These are phyloP conservation scores for Fusarium sp. DNA, from an alignment of 2,329 filamentous ascomycete species.

Conservation along the genomic window DNA sequence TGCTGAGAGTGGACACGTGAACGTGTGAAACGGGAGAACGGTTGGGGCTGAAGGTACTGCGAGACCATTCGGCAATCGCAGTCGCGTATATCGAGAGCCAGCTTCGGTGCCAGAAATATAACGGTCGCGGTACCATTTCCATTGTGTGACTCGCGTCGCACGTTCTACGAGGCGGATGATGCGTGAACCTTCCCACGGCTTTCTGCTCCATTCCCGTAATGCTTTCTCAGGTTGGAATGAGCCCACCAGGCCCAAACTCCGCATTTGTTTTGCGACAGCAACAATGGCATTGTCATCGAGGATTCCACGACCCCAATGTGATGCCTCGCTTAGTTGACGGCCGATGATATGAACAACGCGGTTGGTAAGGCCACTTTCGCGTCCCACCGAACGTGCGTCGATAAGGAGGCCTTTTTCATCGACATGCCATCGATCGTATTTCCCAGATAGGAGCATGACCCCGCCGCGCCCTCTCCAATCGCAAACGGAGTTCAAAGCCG, in stretches of 20 bases:
- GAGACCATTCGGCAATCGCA: constrained; percentile 80
- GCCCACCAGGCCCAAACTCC: constrained; percentile 55
- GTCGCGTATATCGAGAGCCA: constrained; percentile 75
- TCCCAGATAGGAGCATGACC: constrained; percentile 80
- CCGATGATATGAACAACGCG: constrained; percentile 92
- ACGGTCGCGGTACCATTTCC: constrained; percentile 90
- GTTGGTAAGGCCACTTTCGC: constrained; percentile 86
- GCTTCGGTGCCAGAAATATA: constrained; percentile 75
- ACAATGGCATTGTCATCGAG: constrained; percentile 71
- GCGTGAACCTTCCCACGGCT: constrained; percentile 90
- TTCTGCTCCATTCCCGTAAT: constrained; percentile 76
- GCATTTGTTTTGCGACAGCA: constrained; percentile 65
- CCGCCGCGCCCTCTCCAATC: constrained; percentile 94
- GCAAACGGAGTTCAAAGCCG: constrained; percentile 96
- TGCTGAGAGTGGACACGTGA: constrained; percentile 93
- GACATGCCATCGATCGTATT: constrained; percentile 93
- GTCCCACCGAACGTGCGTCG: constrained; percentile 75
- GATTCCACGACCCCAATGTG: constrained; percentile 85
- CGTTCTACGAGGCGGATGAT: constrained; percentile 89
- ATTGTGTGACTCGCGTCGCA: constrained; percentile 81
- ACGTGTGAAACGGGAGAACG: constrained; percentile 96
- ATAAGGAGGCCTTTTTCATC: constrained; percentile 86
- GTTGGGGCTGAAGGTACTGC: constrained; percentile 91
- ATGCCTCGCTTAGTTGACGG: constrained; percentile 89
- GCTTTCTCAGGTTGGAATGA: constrained; percentile 58